Conservation (phyloP, 352 stramenopile species). For the Globisporangium rhizosaccharum region DNA sequence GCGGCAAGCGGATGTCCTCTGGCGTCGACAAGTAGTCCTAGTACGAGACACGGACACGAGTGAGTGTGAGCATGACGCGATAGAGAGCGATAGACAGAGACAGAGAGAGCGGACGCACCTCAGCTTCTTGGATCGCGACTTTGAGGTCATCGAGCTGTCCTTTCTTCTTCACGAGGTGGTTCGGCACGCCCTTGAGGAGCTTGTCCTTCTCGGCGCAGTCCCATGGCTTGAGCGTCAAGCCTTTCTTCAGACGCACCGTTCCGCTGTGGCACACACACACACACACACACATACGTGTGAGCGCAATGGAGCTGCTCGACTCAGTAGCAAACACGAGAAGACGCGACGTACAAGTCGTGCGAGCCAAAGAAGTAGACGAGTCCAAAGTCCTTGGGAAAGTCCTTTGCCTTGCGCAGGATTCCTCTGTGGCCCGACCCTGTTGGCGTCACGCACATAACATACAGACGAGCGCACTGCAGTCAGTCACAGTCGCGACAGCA, state of each 20-base stretch:
- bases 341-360: constrained; percentile 64
- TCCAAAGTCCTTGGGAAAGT: constrained; percentile 65
- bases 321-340: neutral
- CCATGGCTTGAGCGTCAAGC: constrained; percentile 59
- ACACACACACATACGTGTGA: neutral
- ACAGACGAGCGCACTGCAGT: neutral
- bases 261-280: constrained; percentile 24
- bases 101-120: constrained; percentile 15
- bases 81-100: neutral
- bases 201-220: constrained; percentile 63
- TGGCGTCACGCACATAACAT: neutral
- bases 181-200: constrained; percentile 64
- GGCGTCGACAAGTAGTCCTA: constrained; percentile 74
- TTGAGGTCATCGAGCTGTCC: constrained; percentile 35
- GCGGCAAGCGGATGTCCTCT: constrained; percentile 66
- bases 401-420: constrained; percentile 68
- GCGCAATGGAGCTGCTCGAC: neutral
- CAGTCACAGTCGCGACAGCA: neutral
- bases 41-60: neutral
- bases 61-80: neutral
- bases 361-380: constrained; percentile 86
- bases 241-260: constrained; percentile 55
- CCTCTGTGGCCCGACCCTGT: constrained; percentile 51
- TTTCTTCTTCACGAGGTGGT: constrained; percentile 71
- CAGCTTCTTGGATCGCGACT: constrained; percentile 55